Percentiles rank a stretch among this genome's conserved stretches.
These are phyloP conservation scores for Geotrichum ghanense DNA, from an alignment of 805 yeast genomes.

Conservation along the genomic window DNA sequence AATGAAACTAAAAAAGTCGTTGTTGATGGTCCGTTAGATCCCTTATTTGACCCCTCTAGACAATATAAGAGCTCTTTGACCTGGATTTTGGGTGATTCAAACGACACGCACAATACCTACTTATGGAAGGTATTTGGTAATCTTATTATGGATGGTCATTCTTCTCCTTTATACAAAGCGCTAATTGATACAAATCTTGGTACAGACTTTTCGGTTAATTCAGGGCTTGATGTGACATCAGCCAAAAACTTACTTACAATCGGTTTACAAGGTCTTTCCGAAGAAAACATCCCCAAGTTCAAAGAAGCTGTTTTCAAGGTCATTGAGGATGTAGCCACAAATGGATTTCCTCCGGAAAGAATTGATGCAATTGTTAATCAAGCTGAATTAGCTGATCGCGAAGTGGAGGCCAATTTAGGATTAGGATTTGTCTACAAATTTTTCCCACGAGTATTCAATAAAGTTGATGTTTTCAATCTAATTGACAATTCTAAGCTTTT, in stretches of 20 bases:
- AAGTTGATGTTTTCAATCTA: constrained; percentile 59
- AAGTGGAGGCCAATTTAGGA: constrained; percentile 86
- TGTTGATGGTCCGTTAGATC: constrained; percentile 71
- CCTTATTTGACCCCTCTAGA: constrained; percentile 49
- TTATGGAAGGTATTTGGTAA: constrained; percentile 59
- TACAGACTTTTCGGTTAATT: constrained; percentile 73
- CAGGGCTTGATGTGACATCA: constrained; percentile 79
- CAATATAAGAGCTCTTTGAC: constrained; percentile 78
- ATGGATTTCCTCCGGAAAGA: constrained; percentile 42
- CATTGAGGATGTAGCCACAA: constrained; percentile 32
- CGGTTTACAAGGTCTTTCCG: constrained; percentile 68
- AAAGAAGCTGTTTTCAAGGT: constrained; percentile 37
- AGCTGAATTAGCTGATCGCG: constrained; percentile 69
- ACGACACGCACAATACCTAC: constrained; percentile 57
- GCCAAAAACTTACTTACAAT: constrained; percentile 67
- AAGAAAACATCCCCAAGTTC: constrained; percentile 35
- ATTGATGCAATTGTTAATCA: constrained; percentile 86
- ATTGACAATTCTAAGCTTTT: constrained; percentile 57
- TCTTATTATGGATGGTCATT: constrained; percentile 79
- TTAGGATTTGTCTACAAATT: constrained; percentile 59
- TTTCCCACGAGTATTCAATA: constrained; percentile 79
- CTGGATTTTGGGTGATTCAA: constrained; percentile 74
- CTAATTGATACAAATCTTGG: constrained; percentile 79
- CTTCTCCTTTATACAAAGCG: constrained; percentile 79
- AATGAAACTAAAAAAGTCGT: constrained; percentile 25